Evolutionary conservation across 78 protist species (phyloP).

Genomic region (Mantamonas sphyraenae): DNA sequence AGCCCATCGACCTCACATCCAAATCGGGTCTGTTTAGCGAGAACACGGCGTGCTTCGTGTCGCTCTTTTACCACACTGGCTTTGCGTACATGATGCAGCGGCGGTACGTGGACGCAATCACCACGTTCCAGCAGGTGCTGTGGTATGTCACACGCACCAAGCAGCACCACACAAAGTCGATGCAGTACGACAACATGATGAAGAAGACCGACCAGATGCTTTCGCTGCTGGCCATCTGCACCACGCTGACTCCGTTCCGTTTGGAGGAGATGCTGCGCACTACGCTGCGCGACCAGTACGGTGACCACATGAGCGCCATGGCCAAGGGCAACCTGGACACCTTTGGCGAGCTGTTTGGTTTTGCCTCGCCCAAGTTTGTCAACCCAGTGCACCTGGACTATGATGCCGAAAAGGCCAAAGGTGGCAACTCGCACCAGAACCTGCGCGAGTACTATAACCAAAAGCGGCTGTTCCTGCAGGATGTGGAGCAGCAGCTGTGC

Average conservation of each 20-base stretch:
- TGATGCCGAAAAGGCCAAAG: not conserved
- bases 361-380: conserved; percentile 66
- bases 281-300: conserved; percentile 57
- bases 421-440: conserved; percentile 26
- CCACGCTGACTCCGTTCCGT: conserved; percentile 68
- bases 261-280: conserved; percentile 58
- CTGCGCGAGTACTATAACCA: conserved; percentile 14
- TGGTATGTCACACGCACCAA: conserved; percentile 32
- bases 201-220: conserved; percentile 82
- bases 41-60: conserved; percentile 68
- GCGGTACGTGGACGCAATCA: conserved; percentile 71
- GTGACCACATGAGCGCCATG: conserved; percentile 55
- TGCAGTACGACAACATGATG: conserved; percentile 31
- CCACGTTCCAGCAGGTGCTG: conserved; percentile 40
- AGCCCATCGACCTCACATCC: conserved; percentile 38
- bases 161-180: conserved; percentile 28
- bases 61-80: conserved; percentile 67
- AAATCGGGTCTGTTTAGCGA: conserved; percentile 37
- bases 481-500: conserved; percentile 46
- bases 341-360: conserved; percentile 49
- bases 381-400: conserved; percentile 34
- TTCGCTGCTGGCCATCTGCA: conserved; percentile 60
- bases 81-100: conserved; percentile 71
- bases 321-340: conserved; percentile 30
- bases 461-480: conserved; percentile 34